Conservation (phyloP, 441 rosid genomes). For the Populus hybrid region DNA sequence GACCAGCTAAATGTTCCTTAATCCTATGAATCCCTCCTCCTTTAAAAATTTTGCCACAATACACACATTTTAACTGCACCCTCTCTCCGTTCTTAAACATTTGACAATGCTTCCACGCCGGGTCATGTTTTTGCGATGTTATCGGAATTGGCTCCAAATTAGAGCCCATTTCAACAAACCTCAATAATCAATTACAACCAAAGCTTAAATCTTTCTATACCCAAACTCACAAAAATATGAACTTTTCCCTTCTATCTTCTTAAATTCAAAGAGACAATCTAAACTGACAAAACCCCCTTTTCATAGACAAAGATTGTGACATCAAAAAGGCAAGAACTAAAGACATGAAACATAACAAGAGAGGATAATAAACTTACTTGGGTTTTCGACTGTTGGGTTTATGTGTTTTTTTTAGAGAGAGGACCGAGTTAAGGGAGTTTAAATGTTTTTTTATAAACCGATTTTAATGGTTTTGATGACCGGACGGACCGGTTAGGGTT, state of each 20-base stretch:
- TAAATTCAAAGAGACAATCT: neutral
- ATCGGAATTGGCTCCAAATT: slow-evolving; percentile 61
- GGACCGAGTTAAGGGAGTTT: slow-evolving; percentile 2
- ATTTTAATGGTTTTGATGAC: slow-evolving; percentile 23
- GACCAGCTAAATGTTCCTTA: slow-evolving; percentile 87
- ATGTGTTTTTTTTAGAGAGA: neutral
- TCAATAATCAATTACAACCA: slow-evolving; percentile 3
- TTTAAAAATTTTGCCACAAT: slow-evolving; percentile 68
- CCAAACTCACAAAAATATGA: neutral
- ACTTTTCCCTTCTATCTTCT: neutral
- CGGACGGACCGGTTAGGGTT: slow-evolving; percentile 51
- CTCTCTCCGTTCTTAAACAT: slow-evolving; percentile 73
- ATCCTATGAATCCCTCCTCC: slow-evolving; percentile 96
- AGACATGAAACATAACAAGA: neutral
- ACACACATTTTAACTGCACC: slow-evolving; percentile 68
- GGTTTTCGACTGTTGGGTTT: slow-evolving; percentile 3
- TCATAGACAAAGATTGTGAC: neutral
- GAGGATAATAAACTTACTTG: slow-evolving; percentile 26
- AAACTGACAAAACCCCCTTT: neutral
- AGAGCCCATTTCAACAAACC: slow-evolving; percentile 37
- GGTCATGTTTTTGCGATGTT: slow-evolving; percentile 79
- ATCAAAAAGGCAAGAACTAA: neutral
- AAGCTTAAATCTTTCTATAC: neutral
- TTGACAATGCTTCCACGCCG: slow-evolving; percentile 86
- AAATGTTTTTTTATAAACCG: slow-evolving; percentile 24